Percentiles rank a stretch among this genome's conserved stretches.
These are phyloP conservation scores for Ciborinia camelliae DNA, from an alignment of 2,329 filamentous ascomycete genomes.

Conservation along the genomic window DNA sequence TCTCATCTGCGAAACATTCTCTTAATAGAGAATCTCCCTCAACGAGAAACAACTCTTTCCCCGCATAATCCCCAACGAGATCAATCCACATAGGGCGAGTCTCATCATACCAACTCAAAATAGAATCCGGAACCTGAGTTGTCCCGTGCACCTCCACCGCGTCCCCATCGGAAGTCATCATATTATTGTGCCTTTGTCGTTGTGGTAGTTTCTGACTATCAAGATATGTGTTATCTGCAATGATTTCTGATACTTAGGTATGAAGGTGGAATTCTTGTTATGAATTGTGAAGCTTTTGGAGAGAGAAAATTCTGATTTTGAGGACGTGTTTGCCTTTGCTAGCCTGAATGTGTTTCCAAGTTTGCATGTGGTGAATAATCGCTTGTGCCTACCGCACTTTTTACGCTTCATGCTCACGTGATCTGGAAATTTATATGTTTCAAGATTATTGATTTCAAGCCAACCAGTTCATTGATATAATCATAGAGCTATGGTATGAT, in stretches of 20 bases:
- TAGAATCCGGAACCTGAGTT: conserved; percentile 24
- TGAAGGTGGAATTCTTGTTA: not conserved
- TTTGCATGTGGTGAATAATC: not conserved
- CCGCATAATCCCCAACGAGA: conserved; percentile 72
- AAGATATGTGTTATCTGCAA: not conserved
- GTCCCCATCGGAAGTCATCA: conserved; percentile 16
- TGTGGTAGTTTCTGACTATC: not conserved
- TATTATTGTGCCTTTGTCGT: conserved; percentile 12
- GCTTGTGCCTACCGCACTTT: conserved; percentile 8
- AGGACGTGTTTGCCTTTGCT: conserved; percentile 6
- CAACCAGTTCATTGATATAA: not conserved
- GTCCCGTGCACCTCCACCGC: conserved; percentile 14
- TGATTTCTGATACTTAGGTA: conserved; percentile 5
- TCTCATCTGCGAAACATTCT: conserved; percentile 57
- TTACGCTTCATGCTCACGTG: not conserved
- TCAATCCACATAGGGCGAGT: conserved; percentile 52
- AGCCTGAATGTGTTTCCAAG: conserved; percentile 1
- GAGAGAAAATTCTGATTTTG: conserved; percentile 6
- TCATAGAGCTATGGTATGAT: too few relatives aligned
- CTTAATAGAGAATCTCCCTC: conserved; percentile 71
- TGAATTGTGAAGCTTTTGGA: not conserved
- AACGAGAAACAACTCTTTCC: conserved; percentile 67
- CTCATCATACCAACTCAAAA: conserved; percentile 42
- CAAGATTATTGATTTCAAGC: not conserved
- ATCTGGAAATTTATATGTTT: not conserved